Base-by-base conservation (phyloP, 164 flowering plant species). In the Hamamelis virginiana region DNA sequence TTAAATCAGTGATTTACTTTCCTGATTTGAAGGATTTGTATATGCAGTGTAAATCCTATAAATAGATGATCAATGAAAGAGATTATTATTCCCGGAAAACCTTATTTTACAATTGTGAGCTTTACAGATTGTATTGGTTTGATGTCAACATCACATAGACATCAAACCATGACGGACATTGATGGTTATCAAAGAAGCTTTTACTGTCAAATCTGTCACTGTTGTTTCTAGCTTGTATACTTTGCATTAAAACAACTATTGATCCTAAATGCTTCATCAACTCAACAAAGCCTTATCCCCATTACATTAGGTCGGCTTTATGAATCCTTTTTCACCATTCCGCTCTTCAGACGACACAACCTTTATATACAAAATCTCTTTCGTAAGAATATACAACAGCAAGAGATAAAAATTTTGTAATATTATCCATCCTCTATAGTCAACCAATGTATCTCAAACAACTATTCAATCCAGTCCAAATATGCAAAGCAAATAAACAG, bases 401-500 rank as follows among this genome's bases (percentile, higher is more conserved):
- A 53, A 53, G 58, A 22, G n/a, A 53, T 6, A 0, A 53, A n/a
- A n/a, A n/a, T n/a, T n/a, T n/a, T 33, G 2, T 33, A 2, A 33
- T 33, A 33, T 33, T 33, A 33, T 33, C 2, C 41, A 53, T n/a
- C 22, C 23, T 53, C n/a, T 25, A 19, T 53, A 53, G n/a, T 53
- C 9, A 61, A 41, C 23, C 3, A 5, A n/a, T 16, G 22, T 10
- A 59, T 19, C 44, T 4, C 1, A 16, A 12, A 59, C 51, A 47
- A 47, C 18, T 11, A 65, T 22, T 33, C 41, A 33, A 33, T 33
- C 41, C 41, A 33, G 41, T 33, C 41, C 6, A 47, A 56, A 23
- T 44, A 66, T 75, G 8, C 45, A 27, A 61, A 18, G 25, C 26
- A 50, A 64, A 28, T 41, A 28, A 66, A 53, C 12, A 43, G 16